A percentile compares a stretch with the other conserved stretches of the same genome.
Evolutionary conservation across 495 filamentous ascomycete genomes (phyloP).

Genomic region (Cryomyces antarcticus): DNA sequence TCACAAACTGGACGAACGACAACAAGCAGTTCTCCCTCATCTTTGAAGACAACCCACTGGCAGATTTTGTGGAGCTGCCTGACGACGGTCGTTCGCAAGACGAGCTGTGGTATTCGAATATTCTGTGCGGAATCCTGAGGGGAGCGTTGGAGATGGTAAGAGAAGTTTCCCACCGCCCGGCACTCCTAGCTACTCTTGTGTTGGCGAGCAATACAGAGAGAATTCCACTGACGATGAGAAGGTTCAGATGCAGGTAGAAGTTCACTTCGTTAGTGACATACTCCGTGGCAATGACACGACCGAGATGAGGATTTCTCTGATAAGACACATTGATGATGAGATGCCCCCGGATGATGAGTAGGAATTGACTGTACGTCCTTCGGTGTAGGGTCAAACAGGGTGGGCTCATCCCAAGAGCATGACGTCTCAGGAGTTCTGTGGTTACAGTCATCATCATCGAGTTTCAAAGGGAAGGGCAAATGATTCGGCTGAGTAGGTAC

Average conservation of each 20-base stretch:
- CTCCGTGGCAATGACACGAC: conserved; percentile 86
- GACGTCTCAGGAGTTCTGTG: too few relatives aligned
- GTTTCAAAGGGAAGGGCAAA: too few relatives aligned
- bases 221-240: conserved; percentile 11
- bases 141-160: conserved; percentile 85
- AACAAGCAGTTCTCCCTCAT: conserved; percentile 89
- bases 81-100: conserved; percentile 92
- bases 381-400: too few relatives aligned
- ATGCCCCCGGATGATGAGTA: conserved; percentile 91
- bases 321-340: conserved; percentile 94
- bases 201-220: not conserved
- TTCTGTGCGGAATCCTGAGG: conserved; percentile 78
- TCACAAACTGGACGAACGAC: conserved; percentile 90
- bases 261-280: conserved; percentile 89
- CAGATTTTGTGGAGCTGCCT: conserved; percentile 91
- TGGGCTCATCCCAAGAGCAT: too few relatives aligned
- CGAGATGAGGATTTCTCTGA: conserved; percentile 84
- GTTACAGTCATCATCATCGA: too few relatives aligned
- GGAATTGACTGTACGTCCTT: conserved; percentile 2
- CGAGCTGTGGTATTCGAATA: conserved; percentile 96
- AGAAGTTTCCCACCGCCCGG: not conserved
- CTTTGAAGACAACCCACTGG: conserved; percentile 91
- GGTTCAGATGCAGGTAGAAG: conserved; percentile 98
- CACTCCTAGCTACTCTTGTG: not conserved
- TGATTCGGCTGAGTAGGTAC: too few relatives aligned